Percentiles rank a stretch among this genome's conserved stretches.
These are phyloP conservation scores for Rhodomyrtus tomentosa DNA, from an alignment of 345 rosid genomes.

Conservation along the genomic window DNA sequence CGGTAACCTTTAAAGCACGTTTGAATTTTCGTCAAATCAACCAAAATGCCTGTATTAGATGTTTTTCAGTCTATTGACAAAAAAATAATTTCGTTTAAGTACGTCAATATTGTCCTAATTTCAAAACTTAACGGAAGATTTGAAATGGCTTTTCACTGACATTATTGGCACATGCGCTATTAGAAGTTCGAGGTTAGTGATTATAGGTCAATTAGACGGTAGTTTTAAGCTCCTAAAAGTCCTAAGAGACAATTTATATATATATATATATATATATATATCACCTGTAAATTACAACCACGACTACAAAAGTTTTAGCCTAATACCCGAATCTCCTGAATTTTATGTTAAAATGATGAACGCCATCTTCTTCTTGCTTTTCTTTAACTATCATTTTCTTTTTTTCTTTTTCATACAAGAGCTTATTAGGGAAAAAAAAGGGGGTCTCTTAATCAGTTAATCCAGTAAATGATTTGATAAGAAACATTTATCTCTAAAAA, in stretches of 20 bases:
- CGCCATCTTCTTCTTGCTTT: background rate
- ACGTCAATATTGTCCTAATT: background rate
- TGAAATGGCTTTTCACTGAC: background rate
- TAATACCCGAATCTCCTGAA: background rate
- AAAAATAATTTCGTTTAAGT: background rate
- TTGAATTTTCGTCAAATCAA: accelerated
- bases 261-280: too few species aligned
- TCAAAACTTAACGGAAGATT: background rate
- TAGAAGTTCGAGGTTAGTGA: too few species aligned
- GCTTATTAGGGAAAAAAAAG: background rate
- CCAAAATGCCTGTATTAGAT: background rate
- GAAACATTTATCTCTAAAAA: background rate
- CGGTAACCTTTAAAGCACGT: background rate
- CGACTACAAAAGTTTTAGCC: background rate
- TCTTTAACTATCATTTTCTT: background rate
- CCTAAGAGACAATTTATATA: too few species aligned
- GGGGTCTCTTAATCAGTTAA: too few species aligned
- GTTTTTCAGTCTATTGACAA: background rate
- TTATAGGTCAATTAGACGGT: accelerated
- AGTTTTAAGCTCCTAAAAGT: background rate
- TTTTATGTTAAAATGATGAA: background rate
- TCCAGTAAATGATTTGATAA: background rate
- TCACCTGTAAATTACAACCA: background rate
- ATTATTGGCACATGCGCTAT: background rate
- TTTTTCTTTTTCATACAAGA: background rate